Conservation (phyloP, 2,329 filamentous ascomycete species). For the Cytospora chrysosperma region DNA sequence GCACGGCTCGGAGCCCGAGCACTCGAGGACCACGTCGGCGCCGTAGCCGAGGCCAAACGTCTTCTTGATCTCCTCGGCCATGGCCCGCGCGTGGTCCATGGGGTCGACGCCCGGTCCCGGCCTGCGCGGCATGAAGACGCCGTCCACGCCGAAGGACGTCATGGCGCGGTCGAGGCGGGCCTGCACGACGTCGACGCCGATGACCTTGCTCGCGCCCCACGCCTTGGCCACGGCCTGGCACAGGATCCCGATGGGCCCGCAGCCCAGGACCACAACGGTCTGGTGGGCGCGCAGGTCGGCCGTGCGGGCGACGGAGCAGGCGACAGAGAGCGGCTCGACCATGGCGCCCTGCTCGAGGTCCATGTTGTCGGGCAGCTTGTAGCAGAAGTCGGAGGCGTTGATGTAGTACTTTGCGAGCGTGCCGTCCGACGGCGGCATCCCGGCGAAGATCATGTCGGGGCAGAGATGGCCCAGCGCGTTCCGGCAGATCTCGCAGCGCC, state of each 20-base stretch:
- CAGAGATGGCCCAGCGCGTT: slow-evolving; percentile 42
- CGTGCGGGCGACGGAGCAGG: slow-evolving; percentile 45
- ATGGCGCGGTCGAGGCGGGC: slow-evolving; percentile 47
- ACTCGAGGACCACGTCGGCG: slow-evolving; percentile 48
- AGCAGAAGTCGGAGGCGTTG: slow-evolving; percentile 46
- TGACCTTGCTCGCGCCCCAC: slow-evolving; percentile 44
- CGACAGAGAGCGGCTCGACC: slow-evolving; percentile 52
- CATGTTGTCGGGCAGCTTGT: slow-evolving; percentile 44
- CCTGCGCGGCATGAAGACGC: slow-evolving; percentile 36
- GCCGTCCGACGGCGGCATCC: slow-evolving; percentile 49
- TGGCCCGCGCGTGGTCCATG: slow-evolving; percentile 37
- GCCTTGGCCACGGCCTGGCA: slow-evolving; percentile 47
- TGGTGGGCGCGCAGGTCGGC: slow-evolving; percentile 41
- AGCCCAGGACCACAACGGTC: slow-evolving; percentile 49
- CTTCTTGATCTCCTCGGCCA: slow-evolving; percentile 40
- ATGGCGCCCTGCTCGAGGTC: slow-evolving; percentile 51
- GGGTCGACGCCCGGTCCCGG: slow-evolving; percentile 34
- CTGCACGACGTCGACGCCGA: slow-evolving; percentile 47
- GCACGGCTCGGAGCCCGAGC: slow-evolving; percentile 37
- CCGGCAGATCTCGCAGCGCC: slow-evolving; percentile 41
- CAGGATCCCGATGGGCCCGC: slow-evolving; percentile 49
- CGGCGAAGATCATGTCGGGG: slow-evolving; percentile 47
- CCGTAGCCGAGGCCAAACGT: slow-evolving; percentile 42
- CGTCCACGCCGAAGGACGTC: slow-evolving; percentile 43
- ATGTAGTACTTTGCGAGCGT: slow-evolving; percentile 50